Base-by-base conservation (phyloP, 345 rosid genomes). In the Ceriops zippeliana region DNA sequence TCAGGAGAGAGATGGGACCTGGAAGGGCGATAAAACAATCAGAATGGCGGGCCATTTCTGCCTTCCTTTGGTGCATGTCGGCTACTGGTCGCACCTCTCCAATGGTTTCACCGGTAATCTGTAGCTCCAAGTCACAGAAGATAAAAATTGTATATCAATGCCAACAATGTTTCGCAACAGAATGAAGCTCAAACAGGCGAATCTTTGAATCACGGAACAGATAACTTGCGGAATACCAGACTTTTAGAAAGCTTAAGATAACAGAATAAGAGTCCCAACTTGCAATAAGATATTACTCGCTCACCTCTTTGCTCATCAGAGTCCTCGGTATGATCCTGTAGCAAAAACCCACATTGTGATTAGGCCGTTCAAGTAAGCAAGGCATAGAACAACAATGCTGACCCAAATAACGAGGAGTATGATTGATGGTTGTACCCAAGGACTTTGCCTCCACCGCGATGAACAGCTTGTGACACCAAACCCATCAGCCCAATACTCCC, bases 401-500 rank as follows among this genome's bases (percentile, higher is more conserved):
- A 5, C 2, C 58, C 9, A 1, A 16, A 73, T 11, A 58, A 60
- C 32, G 11, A 31, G 21, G 2, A 17, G 15, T 42, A 19, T 61
- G 61, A 2, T 69, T 6, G 11, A 15, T 60, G 30, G 68, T 35
- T 61, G 65, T 83, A 92, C 98, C 98, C 98, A 46, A 93, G 87
- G 80, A 91, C 97, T 71, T 86, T 83, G 65, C 98, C 83, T 72
- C 98, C 98, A 24, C 87, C 95, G 17, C 63, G 76, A 75, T 88
- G 86, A 65, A 93, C 97, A 68, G 89, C 87, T 73, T 83, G 89
- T 24, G 98, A 86, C 70, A 93, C 91, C 79, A 89, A 77, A 70
- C 98, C 98, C 98, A 93, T 93, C 20, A 93, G 83, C 53, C 96
- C 98, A 75, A 87, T 83, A 63, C 98, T 93, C 21, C 98, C 98